Conservation (phyloP, 1,284 basidiomycete species). For the Cutaneotrichosporon daszewskae region DNA sequence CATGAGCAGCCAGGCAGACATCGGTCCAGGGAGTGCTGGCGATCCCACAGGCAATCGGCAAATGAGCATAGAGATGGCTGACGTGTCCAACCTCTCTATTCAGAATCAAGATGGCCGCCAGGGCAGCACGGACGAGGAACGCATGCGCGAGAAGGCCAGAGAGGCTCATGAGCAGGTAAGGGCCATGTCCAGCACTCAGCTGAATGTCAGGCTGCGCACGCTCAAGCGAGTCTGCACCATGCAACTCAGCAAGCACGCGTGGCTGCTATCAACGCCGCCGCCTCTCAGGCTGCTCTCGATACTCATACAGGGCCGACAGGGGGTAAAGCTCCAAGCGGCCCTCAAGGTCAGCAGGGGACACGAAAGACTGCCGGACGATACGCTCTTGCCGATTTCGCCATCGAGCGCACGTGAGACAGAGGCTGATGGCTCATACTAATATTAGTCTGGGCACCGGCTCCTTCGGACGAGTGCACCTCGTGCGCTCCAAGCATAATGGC, state of each 20-base stretch:
- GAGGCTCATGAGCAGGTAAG: constrained; percentile 47
- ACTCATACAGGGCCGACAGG: constrained; percentile 17
- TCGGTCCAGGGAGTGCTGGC: no score
- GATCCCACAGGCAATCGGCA: no score
- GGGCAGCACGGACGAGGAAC: constrained; percentile 36
- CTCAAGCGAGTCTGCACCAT: constrained; percentile 45
- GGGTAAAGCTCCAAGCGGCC: constrained; percentile 21
- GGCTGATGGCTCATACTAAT: background rate
- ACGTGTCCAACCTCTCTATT: constrained; percentile 26
- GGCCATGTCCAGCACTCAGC: background rate
- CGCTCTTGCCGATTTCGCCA: constrained; percentile 50
- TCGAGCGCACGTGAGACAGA: constrained; percentile 49
- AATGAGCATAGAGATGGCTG: constrained; percentile 39
- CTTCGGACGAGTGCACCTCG: constrained; percentile 90
- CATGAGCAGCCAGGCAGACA: no score
- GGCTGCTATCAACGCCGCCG: constrained; percentile 47
- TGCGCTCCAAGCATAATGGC: constrained; percentile 83
- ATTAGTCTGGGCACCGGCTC: constrained; percentile 75
- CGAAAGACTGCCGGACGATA: constrained; percentile 52
- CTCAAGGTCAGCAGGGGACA: constrained; percentile 13
- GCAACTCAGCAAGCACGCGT: constrained; percentile 48
- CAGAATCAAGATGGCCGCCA: constrained; percentile 19
- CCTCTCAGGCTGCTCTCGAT: constrained; percentile 44
- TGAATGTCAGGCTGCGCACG: constrained; percentile 38
- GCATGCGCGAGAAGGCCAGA: constrained; percentile 43